Evolutionary conservation across 164 flowering plant species (phyloP), one percentile per base, ranked within the genome.

Genomic region (Litsea cubeba): DNA sequence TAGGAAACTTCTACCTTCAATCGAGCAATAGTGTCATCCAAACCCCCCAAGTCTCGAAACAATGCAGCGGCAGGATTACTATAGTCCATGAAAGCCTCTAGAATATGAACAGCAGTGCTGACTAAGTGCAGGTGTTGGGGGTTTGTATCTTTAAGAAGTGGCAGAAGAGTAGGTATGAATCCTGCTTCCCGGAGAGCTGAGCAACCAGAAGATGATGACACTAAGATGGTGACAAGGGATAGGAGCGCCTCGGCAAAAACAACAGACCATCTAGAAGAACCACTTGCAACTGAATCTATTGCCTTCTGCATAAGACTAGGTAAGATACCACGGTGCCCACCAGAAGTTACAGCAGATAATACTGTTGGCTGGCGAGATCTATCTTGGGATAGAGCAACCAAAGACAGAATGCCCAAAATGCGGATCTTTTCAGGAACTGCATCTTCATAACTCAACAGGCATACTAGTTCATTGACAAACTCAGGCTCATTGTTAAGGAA

Each of bases 301-400:
- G 91, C 93, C 82, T 89, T 95, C 84, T 95, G 97, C 95, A 95
- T 88, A 57, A 95, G 94, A 80, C 97, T 89, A 14, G 97, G 89
- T 30, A 95, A 80, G 62, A 95, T 89, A 32, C 93, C 93, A 75
- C 91, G 94, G 68, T 89, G 90, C 23, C 97, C 93, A 70, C 97
- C 97, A 79, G 97, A 90, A 62, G 95, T 91, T 60, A 91, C 93
- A 69, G 96, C 90, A 76, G 86, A 82, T 76, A 91, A 78, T 12
- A 92, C 97, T 71, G 85, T 76, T 63, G 92, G 85, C 76, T 87
- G 94, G 63, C 90, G 93, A 10, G 95, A 80, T 69, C 97, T 83
- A 77, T 91, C 95, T 75, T 88, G 95, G 83, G 89, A 89, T 71
- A 93, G 91, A 69, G 98, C 97, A 83, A 87, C 97, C 85, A 93